phyloP scores from a whole-genome alignment of 306 rosid genomes.

The Inga leiocalycina region DNA sequence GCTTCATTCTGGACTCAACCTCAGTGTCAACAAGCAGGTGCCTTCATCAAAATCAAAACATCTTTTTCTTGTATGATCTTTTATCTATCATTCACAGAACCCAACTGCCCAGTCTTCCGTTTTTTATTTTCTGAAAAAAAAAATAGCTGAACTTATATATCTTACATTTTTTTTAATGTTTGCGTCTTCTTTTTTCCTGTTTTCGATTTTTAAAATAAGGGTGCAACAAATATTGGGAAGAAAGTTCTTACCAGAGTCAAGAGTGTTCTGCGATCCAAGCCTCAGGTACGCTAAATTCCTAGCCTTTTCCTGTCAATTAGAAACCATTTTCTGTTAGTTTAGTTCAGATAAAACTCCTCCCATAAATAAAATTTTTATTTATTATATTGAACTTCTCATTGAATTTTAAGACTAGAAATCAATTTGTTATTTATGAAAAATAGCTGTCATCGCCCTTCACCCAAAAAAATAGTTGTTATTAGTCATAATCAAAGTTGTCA shows the following conservation, averaged over 20 bases:
- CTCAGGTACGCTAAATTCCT: conserved; percentile 50
- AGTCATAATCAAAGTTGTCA: background rate
- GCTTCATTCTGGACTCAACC: conserved; percentile 43
- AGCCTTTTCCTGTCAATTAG: background rate
- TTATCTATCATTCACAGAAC: background rate
- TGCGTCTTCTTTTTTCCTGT: background rate
- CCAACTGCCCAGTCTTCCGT: no score
- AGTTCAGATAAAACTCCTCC: accelerated
- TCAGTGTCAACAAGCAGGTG: conserved; percentile 49
- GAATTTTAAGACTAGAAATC: no score
- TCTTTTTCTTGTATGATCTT: background rate
- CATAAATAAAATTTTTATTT: no score
- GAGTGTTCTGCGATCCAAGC: conserved; percentile 44
- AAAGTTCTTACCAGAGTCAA: conserved; percentile 51
- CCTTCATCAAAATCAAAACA: background rate
- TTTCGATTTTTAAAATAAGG: conserved; percentile 36
- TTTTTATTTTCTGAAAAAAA: background rate
- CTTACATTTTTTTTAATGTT: background rate
- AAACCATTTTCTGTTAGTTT: no score
- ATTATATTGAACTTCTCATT: no score
- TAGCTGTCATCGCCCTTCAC: no score
- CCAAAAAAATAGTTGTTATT: background rate
- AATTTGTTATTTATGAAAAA: no score
- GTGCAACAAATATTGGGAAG: conserved; percentile 46
- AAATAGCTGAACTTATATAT: conserved; percentile 7